Conservation (phyloP, 2,329 filamentous ascomycete species). For the Venturia effusa region DNA sequence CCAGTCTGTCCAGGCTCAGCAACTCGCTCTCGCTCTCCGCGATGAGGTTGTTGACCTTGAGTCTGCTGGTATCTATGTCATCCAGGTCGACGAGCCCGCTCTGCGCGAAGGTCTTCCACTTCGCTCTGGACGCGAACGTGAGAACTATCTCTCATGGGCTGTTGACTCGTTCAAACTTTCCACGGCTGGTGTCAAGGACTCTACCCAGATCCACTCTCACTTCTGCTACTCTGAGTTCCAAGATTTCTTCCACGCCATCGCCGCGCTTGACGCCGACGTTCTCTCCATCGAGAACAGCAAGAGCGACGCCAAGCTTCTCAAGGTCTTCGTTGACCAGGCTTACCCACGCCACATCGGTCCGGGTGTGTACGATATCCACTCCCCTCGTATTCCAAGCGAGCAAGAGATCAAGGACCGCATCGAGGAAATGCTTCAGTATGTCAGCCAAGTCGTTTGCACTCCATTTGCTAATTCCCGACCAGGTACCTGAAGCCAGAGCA, state of each 20-base stretch:
- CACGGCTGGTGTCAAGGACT: conserved; percentile 85
- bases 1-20: conserved; percentile 97
- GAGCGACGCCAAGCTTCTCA: conserved; percentile 97
- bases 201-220: conserved; percentile 98
- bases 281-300: conserved; percentile 99
- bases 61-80: conserved; percentile 91
- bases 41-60: conserved; percentile 98
- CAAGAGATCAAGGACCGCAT: conserved; percentile 98
- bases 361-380: conserved; percentile 99
- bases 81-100: conserved; percentile 98
- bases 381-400: conserved; percentile 90
- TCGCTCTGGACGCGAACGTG: conserved; percentile 84
- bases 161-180: conserved; percentile 97
- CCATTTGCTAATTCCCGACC: neutral
- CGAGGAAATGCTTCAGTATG: conserved; percentile 84
- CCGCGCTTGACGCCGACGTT: conserved; percentile 93
- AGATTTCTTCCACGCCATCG: conserved; percentile 99
- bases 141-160: conserved; percentile 94
- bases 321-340: conserved; percentile 94
- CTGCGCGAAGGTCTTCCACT: conserved; percentile 99
- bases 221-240: conserved; percentile 99
- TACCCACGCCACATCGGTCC: conserved; percentile 98
- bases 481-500: conserved; percentile 85
- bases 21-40: conserved; percentile 94
- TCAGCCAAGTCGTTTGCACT: neutral